These are phyloP conservation scores for Naganishia sp. DNA, from an alignment of 1,284 basidiomycete species.

Conservation along the genomic window DNA sequence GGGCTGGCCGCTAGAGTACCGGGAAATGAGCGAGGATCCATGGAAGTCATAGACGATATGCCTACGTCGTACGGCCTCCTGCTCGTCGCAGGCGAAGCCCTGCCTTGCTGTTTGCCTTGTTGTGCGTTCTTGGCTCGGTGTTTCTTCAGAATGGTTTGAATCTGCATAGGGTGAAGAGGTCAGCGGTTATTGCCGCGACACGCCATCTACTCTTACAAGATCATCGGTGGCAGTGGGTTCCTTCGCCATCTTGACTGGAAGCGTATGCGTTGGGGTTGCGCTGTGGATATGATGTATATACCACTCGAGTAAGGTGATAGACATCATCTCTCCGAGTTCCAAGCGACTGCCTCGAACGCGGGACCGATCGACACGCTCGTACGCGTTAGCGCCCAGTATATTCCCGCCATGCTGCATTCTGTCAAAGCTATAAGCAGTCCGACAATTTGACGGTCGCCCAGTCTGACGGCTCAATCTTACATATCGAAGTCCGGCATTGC, in stretches of 20 bases:
- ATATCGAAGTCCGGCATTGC: no score
- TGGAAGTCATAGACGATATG: no score
- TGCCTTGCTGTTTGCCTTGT: conserved; percentile 11
- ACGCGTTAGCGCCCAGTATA: no score
- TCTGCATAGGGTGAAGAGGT: not conserved
- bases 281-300: no score
- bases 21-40: not conserved
- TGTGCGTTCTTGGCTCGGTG: conserved; percentile 26
- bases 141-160: conserved; percentile 20
- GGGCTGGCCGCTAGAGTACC: conserved; percentile 2
- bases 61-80: conserved; percentile 23
- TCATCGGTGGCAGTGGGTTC: conserved; percentile 18
- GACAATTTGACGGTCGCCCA: no score
- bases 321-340: no score
- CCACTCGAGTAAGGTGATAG: no score
- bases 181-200: not conserved
- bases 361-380: no score
- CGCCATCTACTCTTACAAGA: not conserved
- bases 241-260: conserved; percentile 17
- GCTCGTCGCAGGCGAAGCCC: conserved; percentile 12
- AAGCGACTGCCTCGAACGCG: not conserved
- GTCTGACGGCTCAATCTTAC: no score
- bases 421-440: no score
- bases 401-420: no score
- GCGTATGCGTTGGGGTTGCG: not conserved